A percentile compares a stretch with the other conserved stretches of the same genome.
phyloP scores from a whole-genome alignment of 495 filamentous ascomycete genomes.

The Penicillium angulare region DNA sequence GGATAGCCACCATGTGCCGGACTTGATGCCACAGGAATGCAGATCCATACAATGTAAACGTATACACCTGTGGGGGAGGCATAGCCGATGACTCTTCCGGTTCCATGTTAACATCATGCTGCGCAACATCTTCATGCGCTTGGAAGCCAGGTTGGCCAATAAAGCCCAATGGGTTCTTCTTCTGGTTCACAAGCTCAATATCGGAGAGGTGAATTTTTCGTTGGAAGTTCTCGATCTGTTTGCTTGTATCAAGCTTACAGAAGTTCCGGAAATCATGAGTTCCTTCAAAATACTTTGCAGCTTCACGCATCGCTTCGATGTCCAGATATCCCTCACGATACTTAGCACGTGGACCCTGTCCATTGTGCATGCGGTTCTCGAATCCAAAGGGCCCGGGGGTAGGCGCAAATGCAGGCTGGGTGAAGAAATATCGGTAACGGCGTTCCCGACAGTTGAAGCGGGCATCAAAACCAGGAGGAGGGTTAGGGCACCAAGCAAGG shows the following conservation, averaged over 20 bases:
- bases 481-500: conserved; percentile 88
- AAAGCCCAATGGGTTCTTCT: conserved; percentile 42
- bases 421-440: conserved; percentile 95
- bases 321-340: conserved; percentile 64
- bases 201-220: conserved; percentile 72
- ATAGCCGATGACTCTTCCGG: conserved; percentile 15
- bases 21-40: conserved; percentile 99
- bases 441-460: conserved; percentile 91
- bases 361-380: conserved; percentile 18
- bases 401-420: conserved; percentile 80
- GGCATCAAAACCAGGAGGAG: conserved; percentile 77
- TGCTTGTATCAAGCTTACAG: conserved; percentile 83
- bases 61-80: conserved; percentile 66
- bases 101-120: conserved; percentile 15
- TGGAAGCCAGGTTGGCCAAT: conserved; percentile 35
- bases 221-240: conserved; percentile 80
- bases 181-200: conserved; percentile 64
- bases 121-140: conserved; percentile 16
- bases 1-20: conserved; percentile 79
- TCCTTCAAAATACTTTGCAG: conserved; percentile 75
- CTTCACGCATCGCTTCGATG: conserved; percentile 80
- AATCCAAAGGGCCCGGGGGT: conserved; percentile 39
- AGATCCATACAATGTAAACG: conserved; percentile 82
- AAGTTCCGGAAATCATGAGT: conserved; percentile 95
- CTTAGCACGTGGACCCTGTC: conserved; percentile 24